phyloP scores from a whole-genome alignment of 805 yeast species.

The Ogataea henricii region DNA sequence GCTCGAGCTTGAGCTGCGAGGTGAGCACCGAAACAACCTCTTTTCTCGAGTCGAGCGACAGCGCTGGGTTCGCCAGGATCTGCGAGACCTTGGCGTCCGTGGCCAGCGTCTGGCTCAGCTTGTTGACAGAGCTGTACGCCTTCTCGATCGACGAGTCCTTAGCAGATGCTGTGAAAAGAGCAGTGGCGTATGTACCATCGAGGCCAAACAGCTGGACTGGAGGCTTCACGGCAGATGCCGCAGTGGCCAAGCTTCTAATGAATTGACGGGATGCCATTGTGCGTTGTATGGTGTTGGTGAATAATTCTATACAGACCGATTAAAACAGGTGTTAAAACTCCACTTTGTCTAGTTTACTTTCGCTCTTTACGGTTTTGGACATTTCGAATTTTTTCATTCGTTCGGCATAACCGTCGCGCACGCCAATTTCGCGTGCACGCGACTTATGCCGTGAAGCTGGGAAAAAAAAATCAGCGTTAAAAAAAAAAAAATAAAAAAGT shows the following conservation, averaged over 20 bases:
- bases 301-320: too few relatives aligned
- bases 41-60: conserved; percentile 73
- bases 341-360: conserved; percentile 3
- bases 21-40: conserved; percentile 64
- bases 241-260: conserved; percentile 73
- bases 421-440: conserved; percentile 4
- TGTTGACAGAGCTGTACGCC: conserved; percentile 64
- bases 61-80: conserved; percentile 79
- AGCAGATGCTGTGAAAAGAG: conserved; percentile 88
- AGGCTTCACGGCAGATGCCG: conserved; percentile 58
- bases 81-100: conserved; percentile 64
- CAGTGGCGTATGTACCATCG: conserved; percentile 96
- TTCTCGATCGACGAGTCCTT: conserved; percentile 73
- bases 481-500: conserved; percentile 7
- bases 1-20: conserved; percentile 53
- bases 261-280: conserved; percentile 65
- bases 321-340: neutral
- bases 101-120: conserved; percentile 55
- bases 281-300: conserved; percentile 5
- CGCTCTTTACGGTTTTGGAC: conserved; percentile 9
- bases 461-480: neutral
- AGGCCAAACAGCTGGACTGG: conserved; percentile 94
- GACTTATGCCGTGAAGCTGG: conserved; percentile 13
- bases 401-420: conserved; percentile 27
- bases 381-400: conserved; percentile 28